phyloP scores from a whole-genome alignment of 2,329 filamentous ascomycete genomes.

The Cephalotrichum gorgonifer region DNA sequence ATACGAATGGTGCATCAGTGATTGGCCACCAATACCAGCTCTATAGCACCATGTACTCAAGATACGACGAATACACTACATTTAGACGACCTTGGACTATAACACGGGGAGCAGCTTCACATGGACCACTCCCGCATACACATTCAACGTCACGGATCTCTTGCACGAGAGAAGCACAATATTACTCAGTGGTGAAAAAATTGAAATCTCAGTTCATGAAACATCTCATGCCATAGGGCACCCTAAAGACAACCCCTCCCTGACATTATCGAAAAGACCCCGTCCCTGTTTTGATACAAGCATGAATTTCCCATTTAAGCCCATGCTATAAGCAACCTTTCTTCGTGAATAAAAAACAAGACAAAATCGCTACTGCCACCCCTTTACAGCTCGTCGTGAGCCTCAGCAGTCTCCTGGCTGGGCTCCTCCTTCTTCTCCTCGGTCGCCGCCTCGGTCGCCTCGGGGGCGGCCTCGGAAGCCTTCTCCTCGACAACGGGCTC shows the following conservation, averaged over 20 bases:
- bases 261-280: conserved; percentile 1
- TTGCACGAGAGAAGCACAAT: neutral
- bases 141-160: too few species aligned
- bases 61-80: too few species aligned
- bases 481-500: conserved; percentile 45
- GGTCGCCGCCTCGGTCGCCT: conserved; percentile 29
- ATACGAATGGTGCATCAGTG: too few species aligned
- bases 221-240: neutral
- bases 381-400: conserved; percentile 69
- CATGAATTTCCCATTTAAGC: conserved; percentile 1
- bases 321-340: conserved; percentile 4
- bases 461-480: conserved; percentile 33
- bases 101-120: too few species aligned
- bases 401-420: conserved; percentile 34
- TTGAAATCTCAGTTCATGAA: conserved; percentile 1
- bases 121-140: too few species aligned
- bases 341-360: neutral
- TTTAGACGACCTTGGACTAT: too few species aligned
- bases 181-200: neutral
- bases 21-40: too few species aligned
- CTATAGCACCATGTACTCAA: too few species aligned
- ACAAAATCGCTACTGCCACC: neutral
- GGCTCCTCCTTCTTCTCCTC: conserved; percentile 25
- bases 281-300: conserved; percentile 6
- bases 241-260: conserved; percentile 4